Evolutionary conservation across 768 basidiomycete species (phyloP).

Genomic region (Polyporus arcularius): DNA sequence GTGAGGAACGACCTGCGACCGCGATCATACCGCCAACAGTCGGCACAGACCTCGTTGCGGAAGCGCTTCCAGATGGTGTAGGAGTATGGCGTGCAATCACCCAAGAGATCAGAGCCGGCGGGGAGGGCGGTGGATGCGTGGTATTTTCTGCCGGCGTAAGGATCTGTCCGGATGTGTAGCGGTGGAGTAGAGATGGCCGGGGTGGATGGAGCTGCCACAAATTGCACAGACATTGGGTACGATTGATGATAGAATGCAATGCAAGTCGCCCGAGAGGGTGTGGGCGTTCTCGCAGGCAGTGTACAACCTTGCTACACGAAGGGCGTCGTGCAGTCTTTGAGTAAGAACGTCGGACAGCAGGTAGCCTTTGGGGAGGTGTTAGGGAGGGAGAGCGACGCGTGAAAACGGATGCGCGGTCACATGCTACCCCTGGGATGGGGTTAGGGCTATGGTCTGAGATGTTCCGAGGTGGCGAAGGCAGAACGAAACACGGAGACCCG

Average conservation of each 20-base stretch:
- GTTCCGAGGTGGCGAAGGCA: background rate
- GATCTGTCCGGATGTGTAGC: conserved; percentile 18
- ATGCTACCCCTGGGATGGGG: background rate
- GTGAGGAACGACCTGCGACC: conserved; percentile 33
- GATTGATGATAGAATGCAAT: background rate
- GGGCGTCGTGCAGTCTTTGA: background rate
- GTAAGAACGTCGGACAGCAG: background rate
- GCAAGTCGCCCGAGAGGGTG: background rate
- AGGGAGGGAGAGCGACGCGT: conserved; percentile 1
- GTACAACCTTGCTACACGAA: too few species aligned
- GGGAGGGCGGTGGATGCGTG: conserved; percentile 21
- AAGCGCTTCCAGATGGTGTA: conserved; percentile 63
- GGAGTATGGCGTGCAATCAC: conserved; percentile 48
- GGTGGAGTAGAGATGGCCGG: conserved; percentile 2
- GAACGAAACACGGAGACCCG: background rate
- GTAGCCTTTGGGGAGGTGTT: conserved; percentile 1
- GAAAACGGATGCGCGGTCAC: conserved; percentile 9
- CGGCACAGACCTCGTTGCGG: conserved; percentile 64
- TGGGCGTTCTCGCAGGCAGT: too few species aligned
- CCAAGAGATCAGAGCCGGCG: conserved; percentile 19
- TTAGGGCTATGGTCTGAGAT: conserved; percentile 13
- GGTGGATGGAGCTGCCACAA: background rate
- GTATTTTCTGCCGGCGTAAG: conserved; percentile 26
- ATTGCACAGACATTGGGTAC: conserved; percentile 1
- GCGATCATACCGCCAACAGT: conserved; percentile 63